Conservation (phyloP, 495 filamentous ascomycete species). For the Penicillium ucsense region DNA sequence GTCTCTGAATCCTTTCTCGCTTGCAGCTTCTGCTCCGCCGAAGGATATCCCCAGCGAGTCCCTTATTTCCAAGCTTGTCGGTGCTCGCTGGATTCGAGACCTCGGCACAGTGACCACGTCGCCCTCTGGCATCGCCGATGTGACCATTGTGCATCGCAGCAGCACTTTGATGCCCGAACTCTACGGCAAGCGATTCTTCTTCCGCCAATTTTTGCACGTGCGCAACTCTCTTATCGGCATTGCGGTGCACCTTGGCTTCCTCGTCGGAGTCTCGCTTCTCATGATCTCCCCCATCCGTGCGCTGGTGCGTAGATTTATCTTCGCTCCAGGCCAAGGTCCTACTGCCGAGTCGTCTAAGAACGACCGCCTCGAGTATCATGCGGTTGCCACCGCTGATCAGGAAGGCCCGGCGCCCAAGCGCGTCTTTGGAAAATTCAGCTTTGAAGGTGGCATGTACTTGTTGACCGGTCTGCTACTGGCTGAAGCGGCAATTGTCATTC, state of each 20-base stretch:
- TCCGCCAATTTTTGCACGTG: slow-evolving; percentile 56
- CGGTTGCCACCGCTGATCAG: slow-evolving; percentile 53
- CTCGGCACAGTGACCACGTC: slow-evolving; percentile 61
- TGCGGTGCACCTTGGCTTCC: slow-evolving; percentile 45
- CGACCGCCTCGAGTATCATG: slow-evolving; percentile 55
- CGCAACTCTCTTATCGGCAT: slow-evolving; percentile 50
- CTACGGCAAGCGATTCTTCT: slow-evolving; percentile 68
- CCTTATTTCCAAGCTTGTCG: slow-evolving; percentile 41
- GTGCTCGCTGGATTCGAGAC: slow-evolving; percentile 49
- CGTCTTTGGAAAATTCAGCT: slow-evolving; percentile 50
- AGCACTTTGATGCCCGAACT: slow-evolving; percentile 62
- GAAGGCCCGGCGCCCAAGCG: slow-evolving; percentile 29
- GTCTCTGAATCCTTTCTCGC: slow-evolving; percentile 50
- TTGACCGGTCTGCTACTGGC: slow-evolving; percentile 59
- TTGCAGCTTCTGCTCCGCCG: slow-evolving; percentile 51
- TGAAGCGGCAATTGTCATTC: slow-evolving; percentile 61
- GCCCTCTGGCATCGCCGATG: slow-evolving; percentile 48
- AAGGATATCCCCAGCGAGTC: slow-evolving; percentile 23
- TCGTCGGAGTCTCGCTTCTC: slow-evolving; percentile 43
- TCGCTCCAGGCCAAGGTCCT: slow-evolving; percentile 60
- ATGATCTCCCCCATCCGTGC: slow-evolving; percentile 44
- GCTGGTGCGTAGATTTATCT: slow-evolving; percentile 44
- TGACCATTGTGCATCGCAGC: slow-evolving; percentile 60
- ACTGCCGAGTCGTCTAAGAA: slow-evolving; percentile 43
- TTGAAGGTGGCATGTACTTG: slow-evolving; percentile 54